Percentiles rank a stretch among this genome's conserved stretches.
Conservation (phyloP, 495 filamentous ascomycete species). For the Lepidopterella palustris region DNA sequence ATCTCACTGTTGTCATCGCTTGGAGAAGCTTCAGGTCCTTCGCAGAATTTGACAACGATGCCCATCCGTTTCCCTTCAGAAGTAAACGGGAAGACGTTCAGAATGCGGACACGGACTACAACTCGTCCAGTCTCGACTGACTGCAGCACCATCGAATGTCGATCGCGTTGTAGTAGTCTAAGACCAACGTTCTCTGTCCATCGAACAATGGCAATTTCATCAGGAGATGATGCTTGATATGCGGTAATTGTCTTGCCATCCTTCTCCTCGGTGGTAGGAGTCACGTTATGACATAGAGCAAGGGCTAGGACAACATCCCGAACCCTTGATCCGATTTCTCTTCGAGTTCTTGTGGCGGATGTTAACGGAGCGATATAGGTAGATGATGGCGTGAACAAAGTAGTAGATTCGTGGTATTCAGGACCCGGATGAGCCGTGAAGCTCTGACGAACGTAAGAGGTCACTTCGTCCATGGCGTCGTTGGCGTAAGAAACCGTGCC, state of each 20-base stretch:
- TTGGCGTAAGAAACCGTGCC: constrained; percentile 97
- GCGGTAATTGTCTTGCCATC: constrained; percentile 69
- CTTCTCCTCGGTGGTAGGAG: constrained; percentile 79
- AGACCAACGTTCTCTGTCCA: constrained; percentile 94
- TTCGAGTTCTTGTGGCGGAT: constrained; percentile 66
- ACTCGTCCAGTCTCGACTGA: constrained; percentile 67
- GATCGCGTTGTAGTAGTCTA: constrained; percentile 76
- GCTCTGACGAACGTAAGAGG: constrained; percentile 73
- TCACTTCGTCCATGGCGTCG: constrained; percentile 97
- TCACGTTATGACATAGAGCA: constrained; percentile 96
- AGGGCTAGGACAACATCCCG: constrained; percentile 85
- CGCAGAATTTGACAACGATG: constrained; percentile 77
- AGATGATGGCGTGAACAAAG: constrained; percentile 69
- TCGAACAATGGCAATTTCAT: constrained; percentile 95
- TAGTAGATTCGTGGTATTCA: constrained; percentile 31
- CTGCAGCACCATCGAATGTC: constrained; percentile 73
- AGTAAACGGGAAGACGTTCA: constrained; percentile 96
- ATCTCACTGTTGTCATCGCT: constrained; percentile 55
- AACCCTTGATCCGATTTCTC: constrained; percentile 90
- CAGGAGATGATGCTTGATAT: constrained; percentile 94
- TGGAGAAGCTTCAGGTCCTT: constrained; percentile 37
- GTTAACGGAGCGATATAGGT: constrained; percentile 44
- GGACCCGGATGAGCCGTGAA: constrained; percentile 50
- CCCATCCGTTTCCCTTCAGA: constrained; percentile 98
- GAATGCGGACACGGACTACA: constrained; percentile 80